Base-by-base conservation (phyloP, 768 basidiomycete species). In the Cystobasidium ongulense region DNA sequence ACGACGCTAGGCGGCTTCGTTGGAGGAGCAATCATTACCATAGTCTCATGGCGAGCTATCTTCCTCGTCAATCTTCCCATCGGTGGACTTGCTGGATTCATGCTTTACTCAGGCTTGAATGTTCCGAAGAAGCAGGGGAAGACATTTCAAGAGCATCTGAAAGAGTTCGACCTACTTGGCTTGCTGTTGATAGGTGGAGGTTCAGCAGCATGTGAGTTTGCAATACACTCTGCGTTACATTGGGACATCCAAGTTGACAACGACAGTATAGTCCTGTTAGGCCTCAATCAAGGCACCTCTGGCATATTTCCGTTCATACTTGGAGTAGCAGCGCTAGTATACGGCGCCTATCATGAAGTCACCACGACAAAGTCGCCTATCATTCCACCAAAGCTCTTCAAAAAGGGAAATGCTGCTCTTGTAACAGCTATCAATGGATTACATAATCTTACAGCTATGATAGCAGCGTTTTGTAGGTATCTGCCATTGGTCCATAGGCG, bases 51-150 rank as follows among this genome's bases (percentile, higher is more conserved):
- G 65, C 41, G 31, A 27, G 43, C 43, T 4, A 53, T 67, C 10
- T 67, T 67, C 29, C 31, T 25, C n/a, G 43, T 67, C 43, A 67
- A 67, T 29, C 13, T 67, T 7, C 65, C 65, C 1, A 52, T 67
- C 7, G 65, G 39, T 11, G 43, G 4, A 3, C 8, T 52, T 27
- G 50, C 65, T 53, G 29, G 31, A 5, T 23, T 50, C 13, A 25
- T 67, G 35, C 65, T 46, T 13, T 29, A 29, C 21, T 31, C n/a
- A 2, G 39, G 46, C 29, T 43, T 67, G 21, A 18, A 10, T 31
- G 35, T 67, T 1, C 65, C 65, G 8, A 39, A 50, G 43, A 41
- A 41, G 50, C 36, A 33, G 21, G 25, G 18, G 46, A 67, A 53
- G 17, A 46, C 39, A 17, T 23, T 67, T 46, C 65, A 53, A 7